phyloP scores from a whole-genome alignment of 768 basidiomycete species.

The Pholiota microspora region DNA sequence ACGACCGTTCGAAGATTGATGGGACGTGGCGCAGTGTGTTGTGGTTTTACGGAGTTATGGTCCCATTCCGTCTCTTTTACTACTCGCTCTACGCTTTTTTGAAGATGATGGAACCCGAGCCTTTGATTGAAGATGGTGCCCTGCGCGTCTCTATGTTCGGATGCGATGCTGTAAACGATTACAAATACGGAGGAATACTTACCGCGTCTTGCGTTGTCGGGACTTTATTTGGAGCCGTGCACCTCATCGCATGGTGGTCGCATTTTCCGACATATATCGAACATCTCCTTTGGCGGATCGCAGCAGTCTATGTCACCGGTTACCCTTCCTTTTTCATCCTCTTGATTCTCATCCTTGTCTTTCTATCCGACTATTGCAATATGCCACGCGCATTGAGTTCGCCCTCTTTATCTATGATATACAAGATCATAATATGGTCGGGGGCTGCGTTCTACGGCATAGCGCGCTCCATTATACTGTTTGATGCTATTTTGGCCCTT shows the following conservation, averaged over 20 bases:
- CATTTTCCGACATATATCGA: not conserved
- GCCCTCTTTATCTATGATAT: not conserved
- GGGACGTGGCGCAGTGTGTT: not conserved
- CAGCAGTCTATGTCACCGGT: not conserved
- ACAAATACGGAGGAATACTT: not conserved
- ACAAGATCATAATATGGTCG: not conserved
- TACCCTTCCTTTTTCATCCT: not conserved
- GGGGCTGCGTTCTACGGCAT: not conserved
- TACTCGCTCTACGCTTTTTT: not conserved
- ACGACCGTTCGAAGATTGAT: not conserved
- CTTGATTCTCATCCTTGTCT: not conserved
- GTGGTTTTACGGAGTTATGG: not conserved
- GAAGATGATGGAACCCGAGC: not conserved
- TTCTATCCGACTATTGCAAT: not conserved
- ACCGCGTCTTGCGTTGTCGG: not conserved
- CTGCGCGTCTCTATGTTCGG: not conserved
- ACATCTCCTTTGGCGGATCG: not conserved
- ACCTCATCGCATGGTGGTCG: not conserved
- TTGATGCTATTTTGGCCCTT: not conserved
- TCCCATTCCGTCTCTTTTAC: not conserved
- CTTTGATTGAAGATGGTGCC: not conserved
- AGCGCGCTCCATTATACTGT: not conserved
- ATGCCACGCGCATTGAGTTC: not conserved
- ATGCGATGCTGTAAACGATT: not conserved
- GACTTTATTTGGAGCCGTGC: not conserved